phyloP scores from a whole-genome alignment of 345 rosid genomes.

The Pelargonium nanum region DNA sequence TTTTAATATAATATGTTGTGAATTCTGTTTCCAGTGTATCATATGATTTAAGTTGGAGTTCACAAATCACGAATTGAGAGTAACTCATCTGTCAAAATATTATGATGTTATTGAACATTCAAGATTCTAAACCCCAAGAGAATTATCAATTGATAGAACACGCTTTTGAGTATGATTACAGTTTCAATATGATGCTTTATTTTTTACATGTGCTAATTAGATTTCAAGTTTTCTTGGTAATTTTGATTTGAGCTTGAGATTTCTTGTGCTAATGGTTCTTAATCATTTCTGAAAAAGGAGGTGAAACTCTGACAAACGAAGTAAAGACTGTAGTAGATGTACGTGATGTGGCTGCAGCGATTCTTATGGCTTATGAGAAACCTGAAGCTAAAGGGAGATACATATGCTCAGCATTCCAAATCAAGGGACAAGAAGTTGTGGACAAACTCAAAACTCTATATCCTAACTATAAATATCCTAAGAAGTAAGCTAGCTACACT shows the following conservation, averaged over 20 bases:
- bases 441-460: conserved; percentile 40
- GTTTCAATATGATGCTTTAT: too few relatives aligned
- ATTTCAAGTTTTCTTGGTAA: background rate
- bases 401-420: conserved; percentile 27
- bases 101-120: too few relatives aligned
- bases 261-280: background rate
- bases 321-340: conserved; percentile 28
- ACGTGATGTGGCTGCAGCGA: conserved; percentile 53
- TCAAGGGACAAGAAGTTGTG: conserved; percentile 22
- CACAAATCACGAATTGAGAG: too few relatives aligned
- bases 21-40: background rate
- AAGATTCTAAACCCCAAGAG: too few relatives aligned
- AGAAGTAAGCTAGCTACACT: conserved; percentile 22
- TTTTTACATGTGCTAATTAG: too few relatives aligned
- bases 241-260: background rate
- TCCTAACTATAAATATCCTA: conserved; percentile 49
- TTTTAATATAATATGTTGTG: too few relatives aligned
- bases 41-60: background rate
- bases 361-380: conserved; percentile 50
- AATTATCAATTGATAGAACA: too few relatives aligned
- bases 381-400: conserved; percentile 62
- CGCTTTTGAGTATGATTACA: too few relatives aligned
- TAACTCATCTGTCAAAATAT: too few relatives aligned
- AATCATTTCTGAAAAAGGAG: background rate
- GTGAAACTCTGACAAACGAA: background rate